Percentiles rank a stretch among this genome's conserved stretches.
Conservation (phyloP, 768 basidiomycete genomes). For the Tephrocybe sp. region DNA sequence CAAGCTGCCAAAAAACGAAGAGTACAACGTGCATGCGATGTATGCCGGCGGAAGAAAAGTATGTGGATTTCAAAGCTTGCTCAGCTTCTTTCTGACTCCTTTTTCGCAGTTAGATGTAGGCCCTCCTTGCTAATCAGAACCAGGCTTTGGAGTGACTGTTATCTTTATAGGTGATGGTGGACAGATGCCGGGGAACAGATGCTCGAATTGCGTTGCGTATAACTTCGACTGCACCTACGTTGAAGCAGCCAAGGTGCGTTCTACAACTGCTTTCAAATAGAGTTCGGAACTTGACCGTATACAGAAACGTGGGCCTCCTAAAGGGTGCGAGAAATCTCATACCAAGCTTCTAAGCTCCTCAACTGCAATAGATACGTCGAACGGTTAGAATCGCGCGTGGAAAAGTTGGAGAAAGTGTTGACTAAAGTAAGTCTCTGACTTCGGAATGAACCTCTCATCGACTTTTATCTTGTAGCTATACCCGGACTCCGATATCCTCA, state of each 20-base stretch:
- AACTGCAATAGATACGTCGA: constrained; percentile 49
- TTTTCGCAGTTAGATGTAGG: constrained; percentile 60
- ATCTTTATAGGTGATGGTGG: constrained; percentile 58
- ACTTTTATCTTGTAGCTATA: constrained; percentile 43
- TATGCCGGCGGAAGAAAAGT: constrained; percentile 85
- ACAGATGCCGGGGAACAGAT: constrained; percentile 62
- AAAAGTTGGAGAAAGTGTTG: constrained; percentile 62
- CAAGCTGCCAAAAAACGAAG: constrained; percentile 61
- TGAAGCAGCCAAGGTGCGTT: constrained; percentile 61
- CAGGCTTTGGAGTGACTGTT: neutral
- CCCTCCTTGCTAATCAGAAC: neutral
- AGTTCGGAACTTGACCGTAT: constrained; percentile 1
- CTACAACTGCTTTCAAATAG: neutral
- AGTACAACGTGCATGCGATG: constrained; percentile 78
- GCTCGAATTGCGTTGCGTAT: constrained; percentile 67
- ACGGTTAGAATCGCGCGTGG: constrained; percentile 54
- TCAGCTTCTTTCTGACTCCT: constrained; percentile 5
- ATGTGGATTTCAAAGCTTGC: constrained; percentile 17
- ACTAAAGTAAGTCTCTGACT: constrained; percentile 24
- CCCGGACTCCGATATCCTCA: constrained; percentile 60
- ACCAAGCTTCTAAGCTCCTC: neutral
- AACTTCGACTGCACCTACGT: constrained; percentile 67
- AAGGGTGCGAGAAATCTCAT: constrained; percentile 40
- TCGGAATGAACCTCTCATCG: neutral
- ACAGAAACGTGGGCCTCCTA: constrained; percentile 59